These are phyloP conservation scores for Globisporangium emineosum DNA, from an alignment of 352 stramenopile species.

Conservation along the genomic window DNA sequence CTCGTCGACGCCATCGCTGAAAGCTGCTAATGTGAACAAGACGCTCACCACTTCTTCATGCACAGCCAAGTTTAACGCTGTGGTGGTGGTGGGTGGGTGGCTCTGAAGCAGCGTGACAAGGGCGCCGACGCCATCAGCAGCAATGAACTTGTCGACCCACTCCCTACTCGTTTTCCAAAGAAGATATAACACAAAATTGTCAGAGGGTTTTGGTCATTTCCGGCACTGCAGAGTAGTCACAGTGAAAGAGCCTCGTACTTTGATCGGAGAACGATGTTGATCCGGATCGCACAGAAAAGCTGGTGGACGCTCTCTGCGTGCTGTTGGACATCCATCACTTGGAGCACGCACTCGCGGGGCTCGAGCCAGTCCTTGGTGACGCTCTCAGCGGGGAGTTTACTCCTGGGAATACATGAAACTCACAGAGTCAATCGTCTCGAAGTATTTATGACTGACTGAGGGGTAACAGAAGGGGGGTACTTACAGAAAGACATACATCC, in stretches of 20 bases:
- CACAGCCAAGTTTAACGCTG: constrained; percentile 17
- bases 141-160: constrained; percentile 57
- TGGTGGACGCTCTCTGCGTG: constrained; percentile 37
- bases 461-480: too few relatives aligned
- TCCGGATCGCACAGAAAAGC: constrained; percentile 56
- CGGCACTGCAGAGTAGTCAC: too few relatives aligned
- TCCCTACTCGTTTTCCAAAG: constrained; percentile 24
- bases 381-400: constrained; percentile 36
- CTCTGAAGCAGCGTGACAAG: constrained; percentile 37
- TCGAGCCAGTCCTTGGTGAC: constrained; percentile 47
- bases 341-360: constrained; percentile 43
- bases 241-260: too few relatives aligned
- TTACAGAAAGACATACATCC: constrained; percentile 70
- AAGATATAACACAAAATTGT: background rate
- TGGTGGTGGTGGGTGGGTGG: background rate
- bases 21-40: constrained; percentile 46
- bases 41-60: constrained; percentile 45
- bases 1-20: constrained; percentile 23
- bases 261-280: constrained; percentile 54
- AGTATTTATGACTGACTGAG: too few relatives aligned
- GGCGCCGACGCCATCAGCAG: constrained; percentile 35
- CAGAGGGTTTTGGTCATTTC: too few relatives aligned
- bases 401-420: constrained; percentile 21
- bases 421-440: background rate
- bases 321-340: constrained; percentile 35